Evolutionary conservation across 2,329 filamentous ascomycete species (phyloP), one percentile per base, ranked within the genome.

Genomic region (Westerdykella ornata): DNA sequence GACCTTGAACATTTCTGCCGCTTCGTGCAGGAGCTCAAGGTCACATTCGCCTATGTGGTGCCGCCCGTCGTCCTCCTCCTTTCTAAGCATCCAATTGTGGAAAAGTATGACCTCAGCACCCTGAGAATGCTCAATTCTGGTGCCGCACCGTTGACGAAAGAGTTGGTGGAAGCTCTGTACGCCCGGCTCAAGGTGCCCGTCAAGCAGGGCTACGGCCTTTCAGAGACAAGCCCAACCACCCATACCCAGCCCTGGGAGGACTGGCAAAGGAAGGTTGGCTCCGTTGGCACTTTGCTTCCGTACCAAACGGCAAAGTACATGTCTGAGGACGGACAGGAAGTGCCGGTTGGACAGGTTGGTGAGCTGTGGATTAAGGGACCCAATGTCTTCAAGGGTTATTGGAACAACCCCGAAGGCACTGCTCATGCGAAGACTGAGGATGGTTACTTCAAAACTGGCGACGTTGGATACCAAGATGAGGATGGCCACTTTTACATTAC

Each of bases 121-220:
- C 59, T 97, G 17, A 82, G 85, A 35, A 89, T 89, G 78, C 73
- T 95, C 72, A 92, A 88, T 67, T 89, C 80, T 0, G 90, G 86
- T 17, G 90, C 89, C 0, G 89, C 90, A 1, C 90, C 90, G 0
- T 71, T 96, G 31, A 90, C 87, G 0, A 71, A 73, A 22, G 88
- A 95, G 48, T 76, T 97, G 2, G 84, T 90, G 1, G 79, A 88
- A 41, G 76, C 80, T 7, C 78, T 92, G 3, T 85, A 86, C 72
- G 67, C 77, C 15, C 79, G 88, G 6, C 78, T 92, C 44, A 80
- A 80, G 38, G 74, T 94, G 15, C 82, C 83, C 2, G 80, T 95
- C 46, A 96, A 95, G 72, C 90, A 97, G 68, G 89, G 86, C 14
- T 97, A 95, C 59, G 90, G 90, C 0, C 74, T 97, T 4, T 88